Evolutionary conservation across 2,329 filamentous ascomycete species (phyloP).

Genomic region (Setomelanomma holmii): DNA sequence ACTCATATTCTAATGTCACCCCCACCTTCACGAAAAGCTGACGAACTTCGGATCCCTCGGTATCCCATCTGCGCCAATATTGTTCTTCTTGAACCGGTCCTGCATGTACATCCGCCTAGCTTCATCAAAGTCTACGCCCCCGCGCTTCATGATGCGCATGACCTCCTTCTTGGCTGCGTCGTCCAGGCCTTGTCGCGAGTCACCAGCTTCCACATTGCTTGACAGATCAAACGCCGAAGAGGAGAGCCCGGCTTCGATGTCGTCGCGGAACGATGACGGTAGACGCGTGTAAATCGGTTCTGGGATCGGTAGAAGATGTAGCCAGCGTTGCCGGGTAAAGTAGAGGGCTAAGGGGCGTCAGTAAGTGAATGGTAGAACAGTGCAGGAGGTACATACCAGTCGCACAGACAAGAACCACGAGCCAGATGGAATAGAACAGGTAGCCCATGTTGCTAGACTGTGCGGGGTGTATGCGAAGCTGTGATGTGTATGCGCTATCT

Average conservation of each 20-base stretch:
- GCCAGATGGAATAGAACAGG: conserved; percentile 77
- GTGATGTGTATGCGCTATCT: conserved; percentile 11
- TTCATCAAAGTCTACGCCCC: conserved; percentile 86
- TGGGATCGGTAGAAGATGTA: conserved; percentile 69
- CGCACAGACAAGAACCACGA: conserved; percentile 73
- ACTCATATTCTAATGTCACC: background rate
- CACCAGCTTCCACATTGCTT: conserved; percentile 79
- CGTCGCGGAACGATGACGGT: conserved; percentile 77
- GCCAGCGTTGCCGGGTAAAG: conserved; percentile 80
- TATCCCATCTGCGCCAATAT: conserved; percentile 85
- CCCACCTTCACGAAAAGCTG: conserved; percentile 70
- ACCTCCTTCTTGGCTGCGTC: conserved; percentile 81
- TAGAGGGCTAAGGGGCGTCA: conserved; percentile 67
- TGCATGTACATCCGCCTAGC: conserved; percentile 87
- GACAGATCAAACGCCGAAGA: conserved; percentile 83
- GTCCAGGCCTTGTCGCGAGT: conserved; percentile 82
- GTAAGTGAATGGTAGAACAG: conserved; percentile 13
- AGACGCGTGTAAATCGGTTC: conserved; percentile 78
- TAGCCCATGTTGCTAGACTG: conserved; percentile 69
- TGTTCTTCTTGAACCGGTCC: conserved; percentile 82
- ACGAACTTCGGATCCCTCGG: conserved; percentile 95
- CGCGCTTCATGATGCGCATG: conserved; percentile 86
- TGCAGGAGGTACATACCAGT: conserved; percentile 62
- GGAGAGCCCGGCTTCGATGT: conserved; percentile 87
- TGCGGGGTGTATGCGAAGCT: conserved; percentile 1